These are phyloP conservation scores for Cercospora berteroae DNA, from an alignment of 2,329 filamentous ascomycete genomes.

Conservation along the genomic window DNA sequence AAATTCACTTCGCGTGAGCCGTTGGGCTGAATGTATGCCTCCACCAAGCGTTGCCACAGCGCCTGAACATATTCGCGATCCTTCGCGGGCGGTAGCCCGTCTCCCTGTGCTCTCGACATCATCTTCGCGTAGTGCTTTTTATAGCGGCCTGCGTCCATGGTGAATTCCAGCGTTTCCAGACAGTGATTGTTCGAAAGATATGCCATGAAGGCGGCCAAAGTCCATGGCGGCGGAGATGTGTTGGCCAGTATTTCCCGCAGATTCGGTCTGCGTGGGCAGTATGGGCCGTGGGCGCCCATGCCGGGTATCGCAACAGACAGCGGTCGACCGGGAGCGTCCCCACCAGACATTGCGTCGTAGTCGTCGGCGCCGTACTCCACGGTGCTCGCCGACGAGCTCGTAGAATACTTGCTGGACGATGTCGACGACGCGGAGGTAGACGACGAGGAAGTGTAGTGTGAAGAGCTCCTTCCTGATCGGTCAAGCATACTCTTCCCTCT, in stretches of 20 bases:
- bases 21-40: constrained; percentile 85
- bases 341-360: constrained; percentile 51
- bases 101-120: constrained; percentile 49
- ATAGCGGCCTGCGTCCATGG: constrained; percentile 88
- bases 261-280: constrained; percentile 64
- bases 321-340: constrained; percentile 42
- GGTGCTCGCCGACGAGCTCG: constrained; percentile 29
- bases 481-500: constrained; percentile 28
- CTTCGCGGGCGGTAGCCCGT: constrained; percentile 52
- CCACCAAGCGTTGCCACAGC: constrained; percentile 83
- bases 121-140: constrained; percentile 63
- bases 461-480: constrained; percentile 33
- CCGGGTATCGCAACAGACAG: constrained; percentile 52
- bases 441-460: constrained; percentile 32
- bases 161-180: constrained; percentile 93
- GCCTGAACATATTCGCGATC: constrained; percentile 69
- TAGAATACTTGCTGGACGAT: constrained; percentile 27
- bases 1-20: constrained; percentile 88
- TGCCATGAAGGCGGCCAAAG: constrained; percentile 88
- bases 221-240: constrained; percentile 82
- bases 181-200: constrained; percentile 97
- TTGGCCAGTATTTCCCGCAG: constrained; percentile 86
- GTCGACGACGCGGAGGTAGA: constrained; percentile 28
- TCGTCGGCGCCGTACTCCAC: constrained; percentile 46
- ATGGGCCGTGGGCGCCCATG: constrained; percentile 46